Conservation (phyloP, 1,139 yeast genomes). For the Debaryomyces robertsiae region DNA sequence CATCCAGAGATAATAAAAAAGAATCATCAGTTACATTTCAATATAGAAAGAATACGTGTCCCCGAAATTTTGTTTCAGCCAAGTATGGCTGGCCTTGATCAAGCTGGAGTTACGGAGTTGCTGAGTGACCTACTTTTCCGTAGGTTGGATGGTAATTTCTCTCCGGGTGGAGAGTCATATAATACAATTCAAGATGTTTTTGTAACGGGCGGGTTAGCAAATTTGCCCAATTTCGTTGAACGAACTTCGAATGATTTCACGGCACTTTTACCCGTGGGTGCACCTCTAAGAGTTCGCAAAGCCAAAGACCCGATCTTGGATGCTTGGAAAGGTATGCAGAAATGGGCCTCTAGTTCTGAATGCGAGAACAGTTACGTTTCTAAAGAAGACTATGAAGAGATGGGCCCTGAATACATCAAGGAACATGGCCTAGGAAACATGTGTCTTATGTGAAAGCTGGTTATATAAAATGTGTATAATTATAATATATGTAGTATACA, state of each 20-base stretch:
- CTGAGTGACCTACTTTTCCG: slow-evolving; percentile 66
- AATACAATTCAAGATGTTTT: slow-evolving; percentile 64
- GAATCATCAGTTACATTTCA: slow-evolving; percentile 82
- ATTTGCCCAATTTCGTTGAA: slow-evolving; percentile 63
- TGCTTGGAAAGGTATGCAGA: slow-evolving; percentile 94
- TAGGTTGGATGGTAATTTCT: slow-evolving; percentile 56
- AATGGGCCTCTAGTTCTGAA: slow-evolving; percentile 62
- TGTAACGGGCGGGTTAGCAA: slow-evolving; percentile 83
- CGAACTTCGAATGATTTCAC: slow-evolving; percentile 70
- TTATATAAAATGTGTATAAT: slow-evolving; percentile 7
- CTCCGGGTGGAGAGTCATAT: slow-evolving; percentile 56
- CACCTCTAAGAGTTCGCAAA: slow-evolving; percentile 59
- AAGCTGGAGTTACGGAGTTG: slow-evolving; percentile 85
- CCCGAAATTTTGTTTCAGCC: slow-evolving; percentile 95
- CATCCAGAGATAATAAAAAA: slow-evolving; percentile 48
- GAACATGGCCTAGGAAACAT: slow-evolving; percentile 83
- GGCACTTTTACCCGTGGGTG: slow-evolving; percentile 68
- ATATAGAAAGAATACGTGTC: slow-evolving; percentile 86
- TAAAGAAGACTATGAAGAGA: slow-evolving; percentile 77
- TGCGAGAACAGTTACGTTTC: slow-evolving; percentile 57
- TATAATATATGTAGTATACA: slow-evolving; percentile 13
- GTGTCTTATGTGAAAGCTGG: slow-evolving; percentile 26
- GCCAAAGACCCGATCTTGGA: slow-evolving; percentile 75
- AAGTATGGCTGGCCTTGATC: slow-evolving; percentile 92
- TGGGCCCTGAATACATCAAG: slow-evolving; percentile 85